phyloP scores from a whole-genome alignment of 1,139 yeast genomes.

The Yamadazyma atlantica region DNA sequence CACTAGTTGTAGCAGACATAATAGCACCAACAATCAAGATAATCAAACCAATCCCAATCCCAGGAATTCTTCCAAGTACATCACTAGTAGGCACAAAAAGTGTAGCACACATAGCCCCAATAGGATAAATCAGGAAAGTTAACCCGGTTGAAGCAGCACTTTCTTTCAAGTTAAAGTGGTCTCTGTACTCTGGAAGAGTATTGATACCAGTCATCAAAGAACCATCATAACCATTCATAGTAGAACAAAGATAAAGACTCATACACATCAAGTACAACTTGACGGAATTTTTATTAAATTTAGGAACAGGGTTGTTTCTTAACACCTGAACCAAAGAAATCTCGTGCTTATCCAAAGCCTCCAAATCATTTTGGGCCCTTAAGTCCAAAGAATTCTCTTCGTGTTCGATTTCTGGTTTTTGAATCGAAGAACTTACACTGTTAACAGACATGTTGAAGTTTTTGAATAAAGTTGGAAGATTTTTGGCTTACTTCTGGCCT shows the following conservation, averaged over 20 bases:
- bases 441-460: background rate
- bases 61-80: slow-evolving; percentile 11
- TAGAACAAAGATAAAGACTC: slow-evolving; percentile 12
- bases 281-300: background rate
- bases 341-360: slow-evolving; percentile 4
- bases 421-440: slow-evolving; percentile 42
- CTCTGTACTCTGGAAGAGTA: slow-evolving; percentile 14
- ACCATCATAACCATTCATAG: slow-evolving; percentile 17
- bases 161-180: slow-evolving; percentile 9
- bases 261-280: slow-evolving; percentile 1
- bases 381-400: background rate
- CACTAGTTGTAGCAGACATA: slow-evolving; percentile 40
- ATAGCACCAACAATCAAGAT: slow-evolving; percentile 15
- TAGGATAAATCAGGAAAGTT: slow-evolving; percentile 14
- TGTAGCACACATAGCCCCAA: slow-evolving; percentile 14
- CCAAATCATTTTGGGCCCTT: slow-evolving; percentile 1
- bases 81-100: slow-evolving; percentile 13
- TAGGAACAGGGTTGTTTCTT: slow-evolving; percentile 1
- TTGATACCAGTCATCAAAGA: slow-evolving; percentile 14
- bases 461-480: background rate
- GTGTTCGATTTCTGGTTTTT: slow-evolving; percentile 3
- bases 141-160: slow-evolving; percentile 15
- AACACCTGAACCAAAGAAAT: slow-evolving; percentile 3
- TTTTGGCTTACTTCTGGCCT: background rate
- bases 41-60: slow-evolving; percentile 13